Percentiles rank a stretch among this genome's conserved stretches.
These are phyloP conservation scores for Aphanocladium album DNA, from an alignment of 2,329 filamentous ascomycete genomes.

Conservation along the genomic window DNA sequence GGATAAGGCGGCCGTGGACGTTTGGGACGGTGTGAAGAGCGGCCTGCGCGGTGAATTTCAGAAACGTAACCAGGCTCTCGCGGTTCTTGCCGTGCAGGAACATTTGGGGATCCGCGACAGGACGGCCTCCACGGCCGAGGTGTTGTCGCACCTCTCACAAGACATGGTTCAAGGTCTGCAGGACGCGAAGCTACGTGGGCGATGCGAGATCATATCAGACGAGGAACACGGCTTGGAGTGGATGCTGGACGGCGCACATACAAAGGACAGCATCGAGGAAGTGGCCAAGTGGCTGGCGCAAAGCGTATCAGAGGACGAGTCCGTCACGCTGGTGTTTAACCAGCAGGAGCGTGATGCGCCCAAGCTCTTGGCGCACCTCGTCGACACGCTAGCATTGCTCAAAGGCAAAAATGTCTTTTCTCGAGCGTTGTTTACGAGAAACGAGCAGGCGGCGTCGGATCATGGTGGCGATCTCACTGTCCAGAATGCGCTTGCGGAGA, in stretches of 20 bases:
- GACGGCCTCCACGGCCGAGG: conserved; percentile 16
- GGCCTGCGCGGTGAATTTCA: conserved; percentile 49
- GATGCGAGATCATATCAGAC: conserved; percentile 63
- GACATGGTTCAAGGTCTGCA: conserved; percentile 61
- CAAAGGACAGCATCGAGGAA: conserved; percentile 72
- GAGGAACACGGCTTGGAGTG: conserved; percentile 51
- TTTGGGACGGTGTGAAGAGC: conserved; percentile 38
- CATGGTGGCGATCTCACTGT: conserved; percentile 50
- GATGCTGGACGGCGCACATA: conserved; percentile 87
- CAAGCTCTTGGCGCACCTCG: conserved; percentile 58
- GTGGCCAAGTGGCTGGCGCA: conserved; percentile 72
- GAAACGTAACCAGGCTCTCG: conserved; percentile 55
- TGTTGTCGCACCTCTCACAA: conserved; percentile 22
- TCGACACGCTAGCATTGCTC: conserved; percentile 46
- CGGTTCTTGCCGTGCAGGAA: conserved; percentile 49
- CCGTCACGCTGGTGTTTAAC: conserved; percentile 74
- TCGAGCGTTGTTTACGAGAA: conserved; percentile 76
- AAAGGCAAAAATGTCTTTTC: conserved; percentile 50
- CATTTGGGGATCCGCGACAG: conserved; percentile 41
- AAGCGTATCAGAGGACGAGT: conserved; percentile 29
- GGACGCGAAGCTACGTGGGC: conserved; percentile 63
- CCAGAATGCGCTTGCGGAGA: conserved; percentile 60
- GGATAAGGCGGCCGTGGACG: conserved; percentile 30
- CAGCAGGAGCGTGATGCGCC: conserved; percentile 79
- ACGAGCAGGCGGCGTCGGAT: conserved; percentile 39